Evolutionary conservation across 169 alveolate species (phyloP), one percentile per base, ranked within the genome.

Genomic region (Plasmodium sp.): DNA sequence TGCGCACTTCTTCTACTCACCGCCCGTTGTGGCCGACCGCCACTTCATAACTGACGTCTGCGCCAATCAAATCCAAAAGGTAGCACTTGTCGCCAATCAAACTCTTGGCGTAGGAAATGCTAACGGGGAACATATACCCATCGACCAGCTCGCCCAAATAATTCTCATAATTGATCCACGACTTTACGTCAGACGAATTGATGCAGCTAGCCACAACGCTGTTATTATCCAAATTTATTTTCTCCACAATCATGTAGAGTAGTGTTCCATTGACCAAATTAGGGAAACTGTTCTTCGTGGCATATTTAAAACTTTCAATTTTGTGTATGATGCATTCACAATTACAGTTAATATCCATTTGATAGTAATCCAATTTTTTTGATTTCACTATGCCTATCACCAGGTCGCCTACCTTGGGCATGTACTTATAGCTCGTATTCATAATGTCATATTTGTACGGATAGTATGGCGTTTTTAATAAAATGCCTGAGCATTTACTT

Each of bases 21-120:
- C 97, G 22, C 51, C 98, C 98, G 85, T 96, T 96, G 33, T 95
- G 95, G 10, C 98, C 98, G 12, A 96, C 80, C 6, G 97, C 98
- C 16, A 96, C 91, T 74, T 96, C 97, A 79, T 92, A 96, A 74
- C 94, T 94, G 77, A 93, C 80, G 27, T 86, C 84, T 14, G 43
- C 58, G 1, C 96, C 97, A 72, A 95, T 95, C 58, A 93, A 88
- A 48, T 95, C 96, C 43, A 96, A 93, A 54, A 96, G 90, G 90
- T 93, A 92, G 71, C 97, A 96, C 43, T 51, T 81, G 22, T 84
- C 93, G 67, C 95, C 93, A 39, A 84, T 80, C 58, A 92, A 83
- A 34, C 90, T 81, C 72, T 39, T 77, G 71, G 95, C 39, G 48
- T 43, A 81, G 27, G 97, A 79, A 34, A 94, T 91, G 43, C 95